Evolutionary conservation across 768 basidiomycete species (phyloP).

Genomic region (Russula dissimulans): DNA sequence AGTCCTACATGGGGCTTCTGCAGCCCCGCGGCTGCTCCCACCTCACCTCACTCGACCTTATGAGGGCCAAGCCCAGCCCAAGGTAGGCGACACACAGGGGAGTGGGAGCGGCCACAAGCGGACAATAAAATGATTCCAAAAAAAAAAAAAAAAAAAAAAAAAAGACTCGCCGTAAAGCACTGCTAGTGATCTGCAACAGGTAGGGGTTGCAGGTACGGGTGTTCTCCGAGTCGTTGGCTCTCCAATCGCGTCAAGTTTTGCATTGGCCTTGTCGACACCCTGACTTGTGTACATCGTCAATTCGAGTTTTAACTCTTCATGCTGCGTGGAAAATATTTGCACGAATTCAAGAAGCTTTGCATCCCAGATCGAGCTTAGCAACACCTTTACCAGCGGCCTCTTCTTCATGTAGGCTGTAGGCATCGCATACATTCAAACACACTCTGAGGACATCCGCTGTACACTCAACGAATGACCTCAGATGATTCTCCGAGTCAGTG

Average conservation of each 20-base stretch:
- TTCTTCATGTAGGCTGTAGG: slow-evolving; percentile 29
- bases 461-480: slow-evolving; percentile 26
- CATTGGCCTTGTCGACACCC: slow-evolving; percentile 7
- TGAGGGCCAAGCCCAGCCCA: too few relatives aligned
- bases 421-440: slow-evolving; percentile 28
- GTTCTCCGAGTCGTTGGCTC: too few relatives aligned
- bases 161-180: too few relatives aligned
- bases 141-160: too few relatives aligned
- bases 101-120: too few relatives aligned
- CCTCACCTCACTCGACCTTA: too few relatives aligned
- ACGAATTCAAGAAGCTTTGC: slow-evolving; percentile 22
- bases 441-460: slow-evolving; percentile 26
- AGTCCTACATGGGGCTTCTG: too few relatives aligned
- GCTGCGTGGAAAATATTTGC: slow-evolving; percentile 21
- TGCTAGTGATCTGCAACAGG: too few relatives aligned
- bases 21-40: too few relatives aligned
- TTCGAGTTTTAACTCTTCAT: slow-evolving; percentile 25
- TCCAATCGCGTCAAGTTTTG: slow-evolving; percentile 11
- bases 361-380: slow-evolving; percentile 26
- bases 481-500: slow-evolving; percentile 29
- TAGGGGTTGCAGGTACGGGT: too few relatives aligned
- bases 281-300: slow-evolving; percentile 24
- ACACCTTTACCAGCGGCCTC: slow-evolving; percentile 23
- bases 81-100: too few relatives aligned
- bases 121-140: too few relatives aligned